Evolutionary conservation across 108 stramenopile genomes (phyloP).

Genomic region (Cylindrotheca closterium): DNA sequence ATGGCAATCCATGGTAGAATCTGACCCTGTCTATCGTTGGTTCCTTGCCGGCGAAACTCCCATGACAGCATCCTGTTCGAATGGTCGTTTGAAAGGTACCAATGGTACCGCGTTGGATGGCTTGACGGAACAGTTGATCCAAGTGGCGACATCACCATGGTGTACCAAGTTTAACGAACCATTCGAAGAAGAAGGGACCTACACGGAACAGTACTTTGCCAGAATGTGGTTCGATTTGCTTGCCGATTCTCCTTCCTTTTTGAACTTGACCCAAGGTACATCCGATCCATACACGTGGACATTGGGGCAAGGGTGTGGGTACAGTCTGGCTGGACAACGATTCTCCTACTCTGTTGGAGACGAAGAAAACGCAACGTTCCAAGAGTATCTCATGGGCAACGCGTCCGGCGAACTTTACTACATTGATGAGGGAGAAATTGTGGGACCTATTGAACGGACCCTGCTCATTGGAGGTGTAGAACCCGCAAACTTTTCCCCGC

Average conservation of each 20-base stretch:
- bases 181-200: constrained; percentile 6
- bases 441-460: constrained; percentile 32
- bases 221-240: constrained; percentile 44
- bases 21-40: constrained; percentile 37
- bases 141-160: constrained; percentile 14
- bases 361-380: constrained; percentile 6
- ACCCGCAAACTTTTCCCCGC: constrained; percentile 5
- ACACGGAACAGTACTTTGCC: constrained; percentile 34
- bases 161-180: constrained; percentile 42
- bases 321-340: constrained; percentile 33
- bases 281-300: constrained; percentile 51
- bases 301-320: constrained; percentile 43
- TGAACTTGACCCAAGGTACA: constrained; percentile 32
- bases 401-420: constrained; percentile 39
- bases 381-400: constrained; percentile 12
- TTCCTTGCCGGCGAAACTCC: constrained; percentile 37
- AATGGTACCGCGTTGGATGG: constrained; percentile 18
- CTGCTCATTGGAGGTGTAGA: constrained; percentile 34
- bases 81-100: constrained; percentile 14
- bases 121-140: constrained; percentile 8
- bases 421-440: constrained; percentile 38
- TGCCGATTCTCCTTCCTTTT: constrained; percentile 24
- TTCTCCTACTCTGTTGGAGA: constrained; percentile 21
- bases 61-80: constrained; percentile 15
- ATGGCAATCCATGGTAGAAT: constrained; percentile 16